Conservation (phyloP, 192 early-diverging fungal species). For the Rhizophagus sp. region DNA sequence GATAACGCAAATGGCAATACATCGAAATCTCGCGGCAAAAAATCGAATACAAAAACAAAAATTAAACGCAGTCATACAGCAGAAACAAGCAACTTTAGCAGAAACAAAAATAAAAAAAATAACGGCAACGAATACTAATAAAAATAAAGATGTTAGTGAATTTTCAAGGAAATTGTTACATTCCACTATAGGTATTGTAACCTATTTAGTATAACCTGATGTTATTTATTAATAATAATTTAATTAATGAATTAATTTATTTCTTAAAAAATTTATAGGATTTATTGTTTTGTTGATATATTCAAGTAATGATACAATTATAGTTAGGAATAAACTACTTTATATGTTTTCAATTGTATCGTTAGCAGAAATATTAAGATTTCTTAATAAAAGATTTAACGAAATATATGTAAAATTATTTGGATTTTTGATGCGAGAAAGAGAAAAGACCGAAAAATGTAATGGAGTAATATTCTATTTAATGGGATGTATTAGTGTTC, state of each 20-base stretch:
- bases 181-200: conserved; percentile 43
- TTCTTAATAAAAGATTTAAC: conserved; percentile 40
- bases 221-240: background rate
- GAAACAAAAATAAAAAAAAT: background rate
- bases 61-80: background rate
- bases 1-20: background rate
- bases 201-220: background rate
- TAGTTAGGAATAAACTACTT: conserved; percentile 27
- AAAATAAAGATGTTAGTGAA: conserved; percentile 40
- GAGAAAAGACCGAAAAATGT: conserved; percentile 34
- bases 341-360: conserved; percentile 30
- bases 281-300: conserved; percentile 41
- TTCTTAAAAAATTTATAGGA: conserved; percentile 30
- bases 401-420: conserved; percentile 35
- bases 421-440: conserved; percentile 48
- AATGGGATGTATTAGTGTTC: conserved; percentile 32
- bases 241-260: background rate
- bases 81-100: background rate
- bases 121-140: background rate
- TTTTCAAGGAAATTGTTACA: conserved; percentile 47
- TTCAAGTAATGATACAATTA: conserved; percentile 22
- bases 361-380: conserved; percentile 43
- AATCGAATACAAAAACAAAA: background rate
- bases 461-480: conserved; percentile 50
- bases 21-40: background rate